Evolutionary conservation across 2,329 filamentous ascomycete genomes (phyloP), one percentile per base, ranked within the genome.

Genomic region (Chaetomiaceae sp.): DNA sequence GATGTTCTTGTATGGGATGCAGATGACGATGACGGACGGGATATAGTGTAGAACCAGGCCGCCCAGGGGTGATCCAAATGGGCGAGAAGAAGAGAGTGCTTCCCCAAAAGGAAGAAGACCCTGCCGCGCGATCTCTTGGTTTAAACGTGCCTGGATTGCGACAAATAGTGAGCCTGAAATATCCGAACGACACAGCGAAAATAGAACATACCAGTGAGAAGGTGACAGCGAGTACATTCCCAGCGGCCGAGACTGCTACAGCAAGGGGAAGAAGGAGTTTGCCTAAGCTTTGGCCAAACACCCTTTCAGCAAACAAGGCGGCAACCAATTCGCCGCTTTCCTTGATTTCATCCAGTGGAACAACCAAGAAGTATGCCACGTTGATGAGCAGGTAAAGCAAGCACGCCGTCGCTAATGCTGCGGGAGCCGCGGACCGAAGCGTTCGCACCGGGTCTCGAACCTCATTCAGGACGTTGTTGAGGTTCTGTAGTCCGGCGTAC

Each of bases 151-250:
- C 81, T 86, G 51, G 25, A 1, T 12, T 14, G 31, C 59, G 48
- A 23, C 10, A 25, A 16, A 21, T 6, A 37, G 19, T 33, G 34
- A 19, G 14, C 4, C 10, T n/a, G n/a, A 5, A 6, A 14, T 16
- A 1, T 4, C 12, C 6, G 2, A 9, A 9, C n/a, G 20, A 7
- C 12, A 17, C 12, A 8, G 3, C 5, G 9, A 13, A 38, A 4
- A 3, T 19, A n/a, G 4, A 27, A 65, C 75, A 60, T 70, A 85
- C 84, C 65, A 84, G 65, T 1, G 82, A 75, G 63, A 87, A 89
- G 0, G 82, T 81, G 2, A 86, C 83, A 0, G 86, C 83, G 76
- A 89, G 83, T 13, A 89, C 84, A 62, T 89, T 89, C 0, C 85
- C 86, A 2, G 75, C 78, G 0, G 83, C 83, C 1, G 82, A 86